A percentile compares a stretch with the other conserved stretches of the same genome.
Evolutionary conservation across 768 basidiomycete genomes (phyloP).

Genomic region (Calvatia gigantea): DNA sequence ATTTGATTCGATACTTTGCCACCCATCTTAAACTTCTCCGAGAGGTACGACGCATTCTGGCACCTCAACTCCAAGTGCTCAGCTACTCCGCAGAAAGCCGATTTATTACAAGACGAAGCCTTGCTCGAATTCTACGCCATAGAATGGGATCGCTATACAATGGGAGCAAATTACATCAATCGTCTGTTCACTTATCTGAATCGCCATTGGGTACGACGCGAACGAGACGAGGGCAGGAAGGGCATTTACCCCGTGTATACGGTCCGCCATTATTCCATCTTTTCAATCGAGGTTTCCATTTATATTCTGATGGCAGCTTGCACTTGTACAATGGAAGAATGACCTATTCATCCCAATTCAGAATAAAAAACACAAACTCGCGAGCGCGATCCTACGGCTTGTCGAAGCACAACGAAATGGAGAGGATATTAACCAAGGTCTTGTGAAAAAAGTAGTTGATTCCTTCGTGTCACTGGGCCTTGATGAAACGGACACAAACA

Average conservation of each 20-base stretch:
- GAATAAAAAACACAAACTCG: constrained; percentile 75
- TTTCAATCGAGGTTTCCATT: constrained; percentile 1
- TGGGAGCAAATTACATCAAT: constrained; percentile 95
- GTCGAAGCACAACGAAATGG: constrained; percentile 95
- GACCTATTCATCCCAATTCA: constrained; percentile 91
- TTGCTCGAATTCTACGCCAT: constrained; percentile 86
- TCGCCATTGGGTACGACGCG: constrained; percentile 98
- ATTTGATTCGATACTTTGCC: constrained; percentile 88
- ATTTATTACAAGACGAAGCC: constrained; percentile 79
- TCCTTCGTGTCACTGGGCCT: constrained; percentile 94
- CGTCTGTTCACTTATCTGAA: constrained; percentile 97
- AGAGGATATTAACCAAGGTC: constrained; percentile 86
- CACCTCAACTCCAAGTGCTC: constrained; percentile 15
- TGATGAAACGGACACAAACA: constrained; percentile 89
- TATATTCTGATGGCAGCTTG: constrained; percentile 56
- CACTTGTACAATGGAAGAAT: constrained; percentile 93
- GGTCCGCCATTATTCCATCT: constrained; percentile 39
- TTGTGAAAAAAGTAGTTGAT: constrained; percentile 93
- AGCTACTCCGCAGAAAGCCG: constrained; percentile 54
- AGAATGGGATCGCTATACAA: constrained; percentile 97
- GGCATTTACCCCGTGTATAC: constrained; percentile 96
- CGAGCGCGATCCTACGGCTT: constrained; percentile 80
- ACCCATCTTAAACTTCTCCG: constrained; percentile 72
- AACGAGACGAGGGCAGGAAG: constrained; percentile 95
- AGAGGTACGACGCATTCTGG: constrained; percentile 26